Evolutionary conservation across 2,329 filamentous ascomycete genomes (phyloP), one percentile per base, ranked within the genome.

Genomic region (Colletotrichum kahawae): DNA sequence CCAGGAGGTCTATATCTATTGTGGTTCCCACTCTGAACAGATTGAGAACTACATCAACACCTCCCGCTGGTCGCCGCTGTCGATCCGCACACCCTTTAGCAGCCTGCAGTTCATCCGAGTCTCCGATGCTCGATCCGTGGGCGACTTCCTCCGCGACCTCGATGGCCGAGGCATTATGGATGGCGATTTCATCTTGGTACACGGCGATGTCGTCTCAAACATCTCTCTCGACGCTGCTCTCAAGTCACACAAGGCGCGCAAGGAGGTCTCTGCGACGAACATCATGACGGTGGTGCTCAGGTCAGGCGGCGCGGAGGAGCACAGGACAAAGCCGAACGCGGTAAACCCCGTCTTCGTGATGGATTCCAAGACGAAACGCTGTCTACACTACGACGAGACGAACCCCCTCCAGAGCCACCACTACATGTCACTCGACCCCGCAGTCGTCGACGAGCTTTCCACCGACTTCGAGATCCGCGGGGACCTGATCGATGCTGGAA

Each of bases 281-380:
- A 98, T 98, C 84, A 98, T 99, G 97, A 99, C 97, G 4, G 94
- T 98, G 90, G 91, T 99, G 14, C 86, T 98, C 74, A 91, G 95
- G 60, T 93, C 96, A 82, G 94, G 93, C 10, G 95, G 95, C 60
- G 86, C 90, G 8, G 84, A 84, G 10, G 88, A 88, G 63, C 95
- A 98, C 84, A 89, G 95, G 69, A 95, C 95, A 33, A 96, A 96
- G 83, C 89, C 92, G 2, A 92, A 93, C 72, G 92, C 92, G 33
- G 90, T 94, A 77, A 93, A 92, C 6, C 95, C 96, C 1, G 90
- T 97, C 5, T 99, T 98, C 81, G 93, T 98, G 24, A 89, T 98
- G 76, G 96, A 98, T 80, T 92, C 94, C 1, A 91, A 89, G 48
- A 95, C 93, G 68, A 92, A 95, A 78, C 90, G 96, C 71, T 98